Conservation (phyloP, 805 yeast genomes). For the Lachancea sp. region DNA sequence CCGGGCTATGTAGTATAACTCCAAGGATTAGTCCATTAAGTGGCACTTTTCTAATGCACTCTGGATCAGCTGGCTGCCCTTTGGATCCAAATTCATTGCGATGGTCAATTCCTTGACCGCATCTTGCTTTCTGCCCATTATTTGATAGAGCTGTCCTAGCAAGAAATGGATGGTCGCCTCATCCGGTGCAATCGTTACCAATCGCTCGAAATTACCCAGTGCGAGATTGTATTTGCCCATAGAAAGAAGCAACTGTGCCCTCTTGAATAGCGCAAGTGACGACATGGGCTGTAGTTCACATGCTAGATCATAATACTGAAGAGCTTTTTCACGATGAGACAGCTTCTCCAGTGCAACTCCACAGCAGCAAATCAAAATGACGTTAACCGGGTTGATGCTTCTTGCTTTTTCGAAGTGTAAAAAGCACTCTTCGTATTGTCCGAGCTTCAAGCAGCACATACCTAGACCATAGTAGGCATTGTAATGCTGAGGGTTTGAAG, state of each 20-base stretch:
- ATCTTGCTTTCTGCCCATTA: constrained; percentile 61
- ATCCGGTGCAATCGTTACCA: constrained; percentile 79
- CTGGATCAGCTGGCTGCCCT: constrained; percentile 77
- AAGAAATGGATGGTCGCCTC: constrained; percentile 91
- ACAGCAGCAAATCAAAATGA: constrained; percentile 82
- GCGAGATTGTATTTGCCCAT: constrained; percentile 70
- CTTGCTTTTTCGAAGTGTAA: constrained; percentile 83
- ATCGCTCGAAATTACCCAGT: constrained; percentile 61
- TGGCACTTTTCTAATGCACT: constrained; percentile 66
- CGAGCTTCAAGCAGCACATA: constrained; percentile 82
- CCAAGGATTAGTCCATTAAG: constrained; percentile 18
- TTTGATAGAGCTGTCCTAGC: constrained; percentile 78
- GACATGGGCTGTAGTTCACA: constrained; percentile 76
- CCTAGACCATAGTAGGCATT: constrained; percentile 96
- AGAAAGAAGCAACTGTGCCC: constrained; percentile 72
- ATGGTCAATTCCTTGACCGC: constrained; percentile 84
- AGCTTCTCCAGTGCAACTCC: constrained; percentile 87
- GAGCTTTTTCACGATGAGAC: constrained; percentile 61
- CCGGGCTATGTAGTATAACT: no score
- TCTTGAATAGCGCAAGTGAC: constrained; percentile 80
- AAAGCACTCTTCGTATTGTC: constrained; percentile 78
- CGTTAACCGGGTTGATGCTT: constrained; percentile 83
- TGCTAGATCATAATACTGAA: constrained; percentile 77
- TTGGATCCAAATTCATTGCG: constrained; percentile 88
- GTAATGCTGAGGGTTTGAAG: constrained; percentile 75